A percentile compares a stretch with the other conserved stretches of the same genome.
These are phyloP conservation scores for Neurospora sp. DNA, from an alignment of 495 filamentous ascomycete species.

Conservation along the genomic window DNA sequence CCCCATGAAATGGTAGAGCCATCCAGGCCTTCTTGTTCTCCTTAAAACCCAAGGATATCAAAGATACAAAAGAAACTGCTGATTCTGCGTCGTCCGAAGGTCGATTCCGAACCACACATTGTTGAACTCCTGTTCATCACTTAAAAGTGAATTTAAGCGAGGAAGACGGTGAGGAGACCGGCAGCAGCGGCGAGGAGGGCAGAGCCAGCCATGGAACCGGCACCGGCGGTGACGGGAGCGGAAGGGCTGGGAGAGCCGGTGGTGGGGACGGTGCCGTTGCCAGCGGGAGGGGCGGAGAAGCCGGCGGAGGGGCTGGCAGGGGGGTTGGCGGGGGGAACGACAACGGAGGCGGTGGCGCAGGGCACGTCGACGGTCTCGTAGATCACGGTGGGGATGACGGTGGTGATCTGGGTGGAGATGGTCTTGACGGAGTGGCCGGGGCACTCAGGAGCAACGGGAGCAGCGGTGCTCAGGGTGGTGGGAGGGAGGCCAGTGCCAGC, in stretches of 20 bases:
- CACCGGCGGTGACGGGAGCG: constrained; percentile 35
- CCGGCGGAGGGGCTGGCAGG: constrained; percentile 20
- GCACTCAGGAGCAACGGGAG: constrained; percentile 22
- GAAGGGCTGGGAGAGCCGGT: constrained; percentile 23
- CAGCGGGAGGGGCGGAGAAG: constrained; percentile 17
- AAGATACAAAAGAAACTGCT: not conserved
- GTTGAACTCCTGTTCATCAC: not conserved
- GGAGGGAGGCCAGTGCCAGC: constrained; percentile 1
- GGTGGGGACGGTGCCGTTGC: constrained; percentile 22
- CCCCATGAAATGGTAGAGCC: not conserved
- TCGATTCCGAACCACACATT: not conserved
- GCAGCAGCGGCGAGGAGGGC: constrained; percentile 38
- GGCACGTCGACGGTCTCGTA: constrained; percentile 39
- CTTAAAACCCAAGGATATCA: not conserved
- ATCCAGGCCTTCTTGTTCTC: not conserved
- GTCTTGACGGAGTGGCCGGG: constrained; percentile 29
- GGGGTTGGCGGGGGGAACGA: constrained; percentile 8
- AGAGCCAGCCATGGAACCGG: constrained; percentile 34
- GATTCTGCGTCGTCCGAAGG: not conserved
- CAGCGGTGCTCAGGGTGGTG: constrained; percentile 6
- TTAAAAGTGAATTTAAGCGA: constrained; percentile 34
- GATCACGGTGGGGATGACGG: constrained; percentile 44
- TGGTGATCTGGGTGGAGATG: constrained; percentile 33
- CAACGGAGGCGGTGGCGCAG: constrained; percentile 19
- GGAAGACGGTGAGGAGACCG: constrained; percentile 41